Evolutionary conservation across 179 eudicot species (phyloP).

Genomic region (Camellia oleifera): DNA sequence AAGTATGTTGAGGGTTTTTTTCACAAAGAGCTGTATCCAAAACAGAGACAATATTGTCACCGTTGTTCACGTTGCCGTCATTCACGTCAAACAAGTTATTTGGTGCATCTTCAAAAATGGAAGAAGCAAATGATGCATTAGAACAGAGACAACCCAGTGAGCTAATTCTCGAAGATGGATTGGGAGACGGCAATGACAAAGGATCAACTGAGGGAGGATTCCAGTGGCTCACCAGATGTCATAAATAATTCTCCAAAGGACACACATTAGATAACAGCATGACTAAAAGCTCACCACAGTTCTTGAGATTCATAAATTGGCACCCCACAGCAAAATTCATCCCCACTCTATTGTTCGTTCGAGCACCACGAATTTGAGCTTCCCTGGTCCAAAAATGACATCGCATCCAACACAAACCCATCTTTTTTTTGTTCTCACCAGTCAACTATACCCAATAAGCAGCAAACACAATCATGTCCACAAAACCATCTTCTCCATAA

Average conservation of each 20-base stretch:
- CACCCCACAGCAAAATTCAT: constrained; percentile 16
- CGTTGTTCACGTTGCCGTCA: constrained; percentile 17
- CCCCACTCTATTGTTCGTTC: constrained; percentile 7
- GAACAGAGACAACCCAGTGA: constrained; percentile 35
- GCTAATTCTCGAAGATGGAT: constrained; percentile 26
- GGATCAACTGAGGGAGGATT: constrained; percentile 23
- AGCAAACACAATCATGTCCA: constrained; percentile 15
- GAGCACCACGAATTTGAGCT: not conserved
- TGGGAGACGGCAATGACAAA: constrained; percentile 24
- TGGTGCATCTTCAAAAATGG: constrained; percentile 29
- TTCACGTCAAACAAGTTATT: constrained; percentile 23
- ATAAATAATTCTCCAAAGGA: constrained; percentile 41
- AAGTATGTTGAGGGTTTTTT: constrained; percentile 28
- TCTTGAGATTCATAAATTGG: constrained; percentile 16
- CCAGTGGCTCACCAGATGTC: constrained; percentile 52
- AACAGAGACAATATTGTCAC: constrained; percentile 10
- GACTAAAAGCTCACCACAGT: constrained; percentile 9
- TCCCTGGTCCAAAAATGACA: constrained; percentile 5
- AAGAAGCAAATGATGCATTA: constrained; percentile 37
- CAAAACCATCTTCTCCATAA: not conserved
- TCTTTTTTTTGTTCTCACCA: constrained; percentile 7
- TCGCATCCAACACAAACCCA: not conserved
- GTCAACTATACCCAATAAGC: not conserved
- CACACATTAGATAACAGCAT: constrained; percentile 36
- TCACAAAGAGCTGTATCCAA: constrained; percentile 25